Evolutionary conservation across 2,329 filamentous ascomycete species (phyloP).

Genomic region (Byssochlamys sp.): DNA sequence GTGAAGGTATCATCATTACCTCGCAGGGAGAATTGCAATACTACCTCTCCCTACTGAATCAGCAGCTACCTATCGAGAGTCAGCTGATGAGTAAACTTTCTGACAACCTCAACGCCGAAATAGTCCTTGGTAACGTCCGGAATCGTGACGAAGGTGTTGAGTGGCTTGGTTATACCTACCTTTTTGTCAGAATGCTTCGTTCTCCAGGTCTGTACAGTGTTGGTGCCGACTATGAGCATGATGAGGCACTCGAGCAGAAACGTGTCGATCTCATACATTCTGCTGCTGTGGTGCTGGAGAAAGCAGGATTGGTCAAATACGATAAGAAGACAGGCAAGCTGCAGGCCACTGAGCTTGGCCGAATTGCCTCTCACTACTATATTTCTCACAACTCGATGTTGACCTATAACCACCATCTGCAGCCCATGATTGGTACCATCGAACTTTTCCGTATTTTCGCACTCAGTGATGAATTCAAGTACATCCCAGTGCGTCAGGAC

Average conservation of each 20-base stretch:
- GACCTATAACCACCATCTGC: slow-evolving; percentile 90
- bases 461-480: slow-evolving; percentile 95
- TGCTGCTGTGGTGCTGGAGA: slow-evolving; percentile 75
- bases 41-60: slow-evolving; percentile 90
- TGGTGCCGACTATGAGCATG: slow-evolving; percentile 87
- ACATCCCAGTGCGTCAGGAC: slow-evolving; percentile 92
- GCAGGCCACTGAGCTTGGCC: slow-evolving; percentile 84
- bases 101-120: slow-evolving; percentile 91
- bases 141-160: slow-evolving; percentile 93
- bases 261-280: slow-evolving; percentile 96
- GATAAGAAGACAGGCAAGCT: slow-evolving; percentile 85
- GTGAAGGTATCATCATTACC: slow-evolving; percentile 97
- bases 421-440: slow-evolving; percentile 83
- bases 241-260: slow-evolving; percentile 85
- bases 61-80: slow-evolving; percentile 94
- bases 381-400: slow-evolving; percentile 94
- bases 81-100: slow-evolving; percentile 87
- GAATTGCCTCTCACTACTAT: slow-evolving; percentile 96
- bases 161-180: slow-evolving; percentile 95
- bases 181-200: slow-evolving; percentile 94
- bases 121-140: slow-evolving; percentile 87
- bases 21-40: slow-evolving; percentile 92
- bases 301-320: slow-evolving; percentile 83
- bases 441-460: slow-evolving; percentile 95
- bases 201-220: slow-evolving; percentile 93